Evolutionary conservation across 805 yeast genomes (phyloP).

Genomic region (Pichia exigua): DNA sequence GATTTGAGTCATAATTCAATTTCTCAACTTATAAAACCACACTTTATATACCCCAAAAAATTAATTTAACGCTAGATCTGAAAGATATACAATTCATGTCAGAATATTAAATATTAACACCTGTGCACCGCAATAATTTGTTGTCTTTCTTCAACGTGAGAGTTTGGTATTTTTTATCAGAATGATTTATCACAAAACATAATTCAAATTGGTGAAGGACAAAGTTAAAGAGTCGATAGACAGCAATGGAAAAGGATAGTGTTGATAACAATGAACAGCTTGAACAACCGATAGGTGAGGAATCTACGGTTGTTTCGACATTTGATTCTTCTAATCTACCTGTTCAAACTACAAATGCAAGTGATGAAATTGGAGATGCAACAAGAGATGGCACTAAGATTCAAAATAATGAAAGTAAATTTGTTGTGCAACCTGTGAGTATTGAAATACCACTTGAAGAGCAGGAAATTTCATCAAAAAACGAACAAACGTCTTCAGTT

Average conservation of each 20-base stretch:
- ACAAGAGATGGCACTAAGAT: no score
- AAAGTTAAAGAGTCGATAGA: no score
- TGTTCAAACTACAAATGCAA: neutral
- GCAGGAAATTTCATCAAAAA: neutral
- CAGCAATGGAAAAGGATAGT: neutral
- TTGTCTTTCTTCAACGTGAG: no score
- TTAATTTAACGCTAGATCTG: no score
- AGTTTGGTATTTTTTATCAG: no score
- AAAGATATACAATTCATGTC: neutral
- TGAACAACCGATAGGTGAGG: neutral
- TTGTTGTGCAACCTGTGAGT: neutral
- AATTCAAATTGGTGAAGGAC: no score
- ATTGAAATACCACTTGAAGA: neutral
- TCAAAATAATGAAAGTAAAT: neutral
- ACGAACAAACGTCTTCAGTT: neutral
- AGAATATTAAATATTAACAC: neutral
- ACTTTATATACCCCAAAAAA: neutral
- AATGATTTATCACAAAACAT: no score
- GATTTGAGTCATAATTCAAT: neutral
- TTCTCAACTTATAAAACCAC: neutral
- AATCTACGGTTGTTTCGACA: neutral
- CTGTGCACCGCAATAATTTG: neutral
- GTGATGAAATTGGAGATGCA: neutral
- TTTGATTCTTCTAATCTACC: neutral
- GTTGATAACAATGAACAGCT: no score